phyloP scores from a whole-genome alignment of 106 monocot genomes.

The Xerophyta viscosa region DNA sequence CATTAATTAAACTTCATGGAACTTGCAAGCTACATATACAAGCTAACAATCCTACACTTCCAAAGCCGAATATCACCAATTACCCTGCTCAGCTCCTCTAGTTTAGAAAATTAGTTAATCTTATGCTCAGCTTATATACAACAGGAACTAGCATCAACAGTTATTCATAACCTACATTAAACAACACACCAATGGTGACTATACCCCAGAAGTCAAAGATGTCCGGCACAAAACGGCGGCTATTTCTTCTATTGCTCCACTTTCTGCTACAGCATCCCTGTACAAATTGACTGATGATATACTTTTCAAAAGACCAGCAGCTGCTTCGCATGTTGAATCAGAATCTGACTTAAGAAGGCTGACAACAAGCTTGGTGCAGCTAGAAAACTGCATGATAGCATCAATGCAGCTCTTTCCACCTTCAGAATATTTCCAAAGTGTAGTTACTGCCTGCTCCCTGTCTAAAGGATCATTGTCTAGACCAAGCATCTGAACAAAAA shows the following conservation, averaged over 20 bases:
- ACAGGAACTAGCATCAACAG: too few species aligned
- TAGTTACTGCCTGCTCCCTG: conserved; percentile 68
- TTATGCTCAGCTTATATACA: too few species aligned
- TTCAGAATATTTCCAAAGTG: conserved; percentile 72
- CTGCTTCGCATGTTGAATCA: conserved; percentile 57
- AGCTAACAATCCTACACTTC: too few species aligned
- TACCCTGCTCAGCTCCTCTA: too few species aligned
- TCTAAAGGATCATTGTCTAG: conserved; percentile 74
- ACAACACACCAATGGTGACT: too few species aligned
- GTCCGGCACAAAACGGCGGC: conserved; percentile 32
- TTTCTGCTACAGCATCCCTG: conserved; percentile 43
- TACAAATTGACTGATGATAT: conserved; percentile 57
- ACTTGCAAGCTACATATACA: too few species aligned
- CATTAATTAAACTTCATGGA: too few species aligned
- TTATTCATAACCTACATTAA: too few species aligned
- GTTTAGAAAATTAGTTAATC: too few species aligned
- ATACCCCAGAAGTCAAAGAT: conserved; percentile 41
- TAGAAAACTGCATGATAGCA: conserved; percentile 59
- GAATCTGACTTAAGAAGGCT: conserved; percentile 72
- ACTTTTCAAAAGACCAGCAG: conserved; percentile 59
- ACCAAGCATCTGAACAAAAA: conserved; percentile 82
- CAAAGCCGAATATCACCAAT: too few species aligned
- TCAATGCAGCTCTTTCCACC: conserved; percentile 71
- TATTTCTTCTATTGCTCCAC: conserved; percentile 79
- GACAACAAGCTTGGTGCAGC: conserved; percentile 62